phyloP scores from a whole-genome alignment of 2,329 filamentous ascomycete species.

The Curvularia sp. region DNA sequence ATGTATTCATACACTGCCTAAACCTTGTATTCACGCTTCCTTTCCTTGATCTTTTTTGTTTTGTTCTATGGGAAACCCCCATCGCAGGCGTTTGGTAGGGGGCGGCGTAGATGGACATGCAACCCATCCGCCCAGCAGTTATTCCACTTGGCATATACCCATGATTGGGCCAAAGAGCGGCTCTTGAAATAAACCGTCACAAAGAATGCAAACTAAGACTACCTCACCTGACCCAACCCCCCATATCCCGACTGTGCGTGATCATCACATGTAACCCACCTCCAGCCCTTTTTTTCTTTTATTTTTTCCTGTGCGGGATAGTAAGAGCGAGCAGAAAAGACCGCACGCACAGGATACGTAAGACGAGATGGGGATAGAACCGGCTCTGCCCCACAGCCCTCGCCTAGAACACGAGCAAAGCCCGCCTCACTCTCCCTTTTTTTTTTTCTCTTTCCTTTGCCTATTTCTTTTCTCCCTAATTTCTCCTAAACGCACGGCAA shows the following conservation, averaged over 20 bases:
- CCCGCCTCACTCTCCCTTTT: constrained; percentile 6
- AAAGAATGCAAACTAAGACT: not conserved
- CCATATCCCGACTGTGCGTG: not conserved
- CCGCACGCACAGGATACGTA: constrained; percentile 6
- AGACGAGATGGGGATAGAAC: constrained; percentile 6
- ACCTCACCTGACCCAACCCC: not conserved
- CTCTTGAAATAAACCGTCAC: not conserved
- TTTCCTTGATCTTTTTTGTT: not conserved
- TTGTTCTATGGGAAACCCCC: not conserved
- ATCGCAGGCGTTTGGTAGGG: constrained; percentile 14
- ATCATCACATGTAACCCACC: not conserved
- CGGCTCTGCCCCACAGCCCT: constrained; percentile 10
- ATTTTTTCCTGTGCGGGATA: not conserved
- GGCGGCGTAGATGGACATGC: constrained; percentile 4
- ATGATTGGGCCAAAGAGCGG: constrained; percentile 1
- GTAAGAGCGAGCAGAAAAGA: not conserved
- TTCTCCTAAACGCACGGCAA: not conserved
- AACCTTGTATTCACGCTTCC: constrained; percentile 8
- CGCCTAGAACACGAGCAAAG: constrained; percentile 13
- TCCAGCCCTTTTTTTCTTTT: not conserved
- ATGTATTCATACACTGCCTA: constrained; percentile 6
- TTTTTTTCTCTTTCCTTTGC: not conserved
- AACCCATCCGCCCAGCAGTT: constrained; percentile 2
- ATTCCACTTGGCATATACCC: not conserved
- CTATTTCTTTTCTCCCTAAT: not conserved